A percentile compares a stretch with the other conserved stretches of the same genome.
Conservation (phyloP, 768 basidiomycete species). For the Crepidotus variabilis region DNA sequence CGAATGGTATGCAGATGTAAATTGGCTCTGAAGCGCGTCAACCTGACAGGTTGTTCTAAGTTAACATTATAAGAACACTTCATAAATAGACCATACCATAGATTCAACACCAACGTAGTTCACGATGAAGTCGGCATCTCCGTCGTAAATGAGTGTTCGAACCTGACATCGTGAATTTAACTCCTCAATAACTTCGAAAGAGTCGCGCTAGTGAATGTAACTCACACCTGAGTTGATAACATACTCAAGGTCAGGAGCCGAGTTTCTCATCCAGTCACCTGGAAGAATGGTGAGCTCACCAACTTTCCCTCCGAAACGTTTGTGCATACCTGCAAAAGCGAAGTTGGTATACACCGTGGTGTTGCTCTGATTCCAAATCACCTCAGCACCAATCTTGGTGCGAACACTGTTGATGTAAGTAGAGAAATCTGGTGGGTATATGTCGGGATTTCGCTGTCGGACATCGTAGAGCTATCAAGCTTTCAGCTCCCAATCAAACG, state of each 20-base stretch:
- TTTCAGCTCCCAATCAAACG: background rate
- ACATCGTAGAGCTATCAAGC: constrained; percentile 39
- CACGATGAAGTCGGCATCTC: constrained; percentile 55
- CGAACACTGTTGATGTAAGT: constrained; percentile 26
- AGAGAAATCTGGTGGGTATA: constrained; percentile 43
- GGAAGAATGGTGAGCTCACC: background rate
- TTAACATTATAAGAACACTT: no score
- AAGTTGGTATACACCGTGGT: constrained; percentile 42
- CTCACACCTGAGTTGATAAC: constrained; percentile 45
- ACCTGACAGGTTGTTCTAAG: constrained; percentile 7
- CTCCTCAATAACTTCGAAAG: no score
- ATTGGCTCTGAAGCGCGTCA: constrained; percentile 42
- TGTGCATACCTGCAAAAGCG: constrained; percentile 31
- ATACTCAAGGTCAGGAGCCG: constrained; percentile 43
- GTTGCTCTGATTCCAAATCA: constrained; percentile 37
- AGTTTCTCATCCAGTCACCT: constrained; percentile 59
- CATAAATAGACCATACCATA: constrained; percentile 26
- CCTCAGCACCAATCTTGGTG: constrained; percentile 40
- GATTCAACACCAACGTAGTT: constrained; percentile 56
- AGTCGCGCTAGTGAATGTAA: no score
- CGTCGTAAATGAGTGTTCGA: constrained; percentile 51
- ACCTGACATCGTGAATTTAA: no score
- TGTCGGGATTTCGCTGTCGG: constrained; percentile 35
- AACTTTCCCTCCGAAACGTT: background rate
- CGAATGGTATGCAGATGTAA: constrained; percentile 34